These are phyloP conservation scores for Metschnikowia noctiluminum DNA, from an alignment of 805 yeast genomes.

Conservation along the genomic window DNA sequence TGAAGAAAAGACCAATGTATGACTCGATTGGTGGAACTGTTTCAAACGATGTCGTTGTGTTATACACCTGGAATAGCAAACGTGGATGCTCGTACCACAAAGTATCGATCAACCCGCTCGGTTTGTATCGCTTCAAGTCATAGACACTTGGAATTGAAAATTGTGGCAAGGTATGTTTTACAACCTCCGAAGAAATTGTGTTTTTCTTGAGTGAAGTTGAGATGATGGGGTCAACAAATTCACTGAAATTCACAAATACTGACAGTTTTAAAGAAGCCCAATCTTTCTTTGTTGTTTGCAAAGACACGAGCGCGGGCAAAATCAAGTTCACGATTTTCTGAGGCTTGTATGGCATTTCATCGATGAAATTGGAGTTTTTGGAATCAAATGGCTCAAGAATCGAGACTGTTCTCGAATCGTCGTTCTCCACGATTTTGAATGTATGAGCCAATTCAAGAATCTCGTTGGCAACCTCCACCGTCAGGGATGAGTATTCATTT, in stretches of 20 bases:
- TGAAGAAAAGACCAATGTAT: slow-evolving; percentile 51
- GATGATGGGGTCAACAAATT: slow-evolving; percentile 31
- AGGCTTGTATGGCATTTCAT: slow-evolving; percentile 48
- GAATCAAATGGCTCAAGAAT: slow-evolving; percentile 38
- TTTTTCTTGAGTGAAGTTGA: slow-evolving; percentile 32
- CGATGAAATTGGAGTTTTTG: slow-evolving; percentile 25
- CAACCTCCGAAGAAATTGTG: slow-evolving; percentile 36
- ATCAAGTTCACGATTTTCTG: slow-evolving; percentile 47
- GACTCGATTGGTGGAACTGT: slow-evolving; percentile 49
- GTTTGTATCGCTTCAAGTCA: slow-evolving; percentile 19
- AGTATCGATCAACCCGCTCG: slow-evolving; percentile 46
- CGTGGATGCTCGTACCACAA: slow-evolving; percentile 64
- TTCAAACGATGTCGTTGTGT: slow-evolving; percentile 51
- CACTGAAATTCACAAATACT: slow-evolving; percentile 33
- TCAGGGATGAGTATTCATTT: slow-evolving; percentile 33
- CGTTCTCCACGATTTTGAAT: slow-evolving; percentile 30
- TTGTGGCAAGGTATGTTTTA: slow-evolving; percentile 41
- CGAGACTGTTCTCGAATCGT: slow-evolving; percentile 16
- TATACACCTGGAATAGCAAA: slow-evolving; percentile 57
- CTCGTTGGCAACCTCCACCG: slow-evolving; percentile 38
- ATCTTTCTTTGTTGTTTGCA: slow-evolving; percentile 35
- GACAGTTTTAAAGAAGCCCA: slow-evolving; percentile 34
- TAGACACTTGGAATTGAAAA: slow-evolving; percentile 31
- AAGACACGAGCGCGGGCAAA: slow-evolving; percentile 43
- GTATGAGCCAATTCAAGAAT: slow-evolving; percentile 44